Percentiles rank a stretch among this genome's conserved stretches.
phyloP scores from a whole-genome alignment of 1,284 basidiomycete genomes.

The Xerocomus minutiporus region DNA sequence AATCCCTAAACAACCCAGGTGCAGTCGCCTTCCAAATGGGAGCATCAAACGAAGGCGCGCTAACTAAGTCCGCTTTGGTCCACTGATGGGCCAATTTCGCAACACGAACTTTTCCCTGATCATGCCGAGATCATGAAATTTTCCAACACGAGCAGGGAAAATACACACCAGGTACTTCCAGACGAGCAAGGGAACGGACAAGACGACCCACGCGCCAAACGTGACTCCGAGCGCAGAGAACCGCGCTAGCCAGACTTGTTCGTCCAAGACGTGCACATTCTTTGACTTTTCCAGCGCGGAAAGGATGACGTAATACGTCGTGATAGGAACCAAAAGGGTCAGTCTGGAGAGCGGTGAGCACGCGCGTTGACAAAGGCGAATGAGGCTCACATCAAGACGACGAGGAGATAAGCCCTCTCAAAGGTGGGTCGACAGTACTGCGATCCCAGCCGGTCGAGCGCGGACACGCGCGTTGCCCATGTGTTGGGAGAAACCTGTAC shows the following conservation, averaged over 20 bases:
- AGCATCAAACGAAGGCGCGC: slow-evolving; percentile 25
- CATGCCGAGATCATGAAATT: not conserved
- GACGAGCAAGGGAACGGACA: slow-evolving; percentile 41
- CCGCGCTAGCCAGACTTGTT: slow-evolving; percentile 36
- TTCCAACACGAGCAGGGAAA: not conserved
- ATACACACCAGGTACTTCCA: slow-evolving; percentile 48
- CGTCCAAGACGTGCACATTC: slow-evolving; percentile 5
- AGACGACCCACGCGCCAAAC: slow-evolving; percentile 38
- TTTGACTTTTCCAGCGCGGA: slow-evolving; percentile 15
- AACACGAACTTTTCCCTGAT: slow-evolving; percentile 44
- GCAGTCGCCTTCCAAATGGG: slow-evolving; percentile 44
- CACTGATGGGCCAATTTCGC: slow-evolving; percentile 40
- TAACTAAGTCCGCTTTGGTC: slow-evolving; percentile 39
- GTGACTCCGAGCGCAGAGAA: slow-evolving; percentile 37
- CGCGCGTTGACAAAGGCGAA: not conserved
- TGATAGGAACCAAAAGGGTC: slow-evolving; percentile 41
- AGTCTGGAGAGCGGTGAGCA: slow-evolving; percentile 26
- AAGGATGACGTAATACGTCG: slow-evolving; percentile 37
- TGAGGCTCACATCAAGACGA: slow-evolving; percentile 39
- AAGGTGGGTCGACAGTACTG: slow-evolving; percentile 45
- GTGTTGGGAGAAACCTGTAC: slow-evolving; percentile 41
- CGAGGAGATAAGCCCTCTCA: slow-evolving; percentile 42
- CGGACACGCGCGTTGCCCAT: slow-evolving; percentile 43
- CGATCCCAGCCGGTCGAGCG: slow-evolving; percentile 37
- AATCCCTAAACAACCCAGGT: slow-evolving; percentile 40